Base-by-base conservation (phyloP, 805 yeast species). In the Hagleromyces aurorensis region DNA sequence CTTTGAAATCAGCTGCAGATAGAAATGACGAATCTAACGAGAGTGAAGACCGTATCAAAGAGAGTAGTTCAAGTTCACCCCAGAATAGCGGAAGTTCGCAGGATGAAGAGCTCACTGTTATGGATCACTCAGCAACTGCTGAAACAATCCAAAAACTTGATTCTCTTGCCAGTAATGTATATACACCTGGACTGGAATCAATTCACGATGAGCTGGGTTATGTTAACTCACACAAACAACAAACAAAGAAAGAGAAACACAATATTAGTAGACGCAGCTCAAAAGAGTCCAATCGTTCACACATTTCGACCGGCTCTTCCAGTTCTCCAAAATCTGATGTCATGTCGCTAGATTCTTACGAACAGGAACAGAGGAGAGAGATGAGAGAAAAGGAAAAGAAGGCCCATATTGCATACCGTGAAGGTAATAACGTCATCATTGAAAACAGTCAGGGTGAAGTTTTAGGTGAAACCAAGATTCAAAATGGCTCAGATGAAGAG, bases 391-490 rank as follows among this genome's bases (percentile, higher is more conserved):
- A 46, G 29, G 56, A 52, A 43, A 52, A 38, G 26, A 53, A 36
- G 14, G 52, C 52, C 14, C 39, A 40, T 1, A 54, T 60, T 19
- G 78, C 75, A 0, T 80, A 70, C 52, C 73, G 72, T 26, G 94
- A 85, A 43, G 95, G 94, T 15, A 46, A 62, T 20, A 62, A 69
- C 23, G 54, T 87, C 20, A 70, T 87, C 30, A 65, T 89, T 32
- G 98, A 89, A 52, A 91, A 86, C 55, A 72, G 69, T 33, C 67
- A 76, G 27, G 97, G 97, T 32, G 96, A 87, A 50, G 68, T 86
- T 24, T 48, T 89, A 29, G 76, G 72, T 29, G 66, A 76, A 2
- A 61, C n/a, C 77, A 31, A 46, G 57, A 45, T 52, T 67, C 10
- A 48, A 57, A n/a, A 30, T 32, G 5, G 37, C 32, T 5, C 37